Percentiles rank a stretch among this genome's conserved stretches.
These are phyloP conservation scores for Podospora anserina DNA, from an alignment of 495 filamentous ascomycete species.

Conservation along the genomic window DNA sequence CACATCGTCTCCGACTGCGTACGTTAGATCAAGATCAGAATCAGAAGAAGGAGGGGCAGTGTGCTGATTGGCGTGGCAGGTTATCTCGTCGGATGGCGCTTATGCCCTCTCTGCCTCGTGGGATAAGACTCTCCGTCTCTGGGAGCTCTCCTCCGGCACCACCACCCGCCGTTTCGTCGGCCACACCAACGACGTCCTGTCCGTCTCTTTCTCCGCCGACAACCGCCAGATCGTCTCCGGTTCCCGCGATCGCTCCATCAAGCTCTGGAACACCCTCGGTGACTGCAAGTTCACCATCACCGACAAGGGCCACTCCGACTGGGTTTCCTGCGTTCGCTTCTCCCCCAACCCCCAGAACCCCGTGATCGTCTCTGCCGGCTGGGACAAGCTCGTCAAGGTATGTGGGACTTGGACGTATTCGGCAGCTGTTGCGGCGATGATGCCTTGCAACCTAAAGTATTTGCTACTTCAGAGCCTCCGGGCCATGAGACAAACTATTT, in stretches of 20 bases:
- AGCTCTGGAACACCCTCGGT: slow-evolving; percentile 99
- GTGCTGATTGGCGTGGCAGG: slow-evolving; percentile 55
- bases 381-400: slow-evolving; percentile 99
- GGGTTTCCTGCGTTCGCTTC: slow-evolving; percentile 99
- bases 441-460: slow-evolving; percentile 93
- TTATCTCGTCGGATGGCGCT: slow-evolving; percentile 99
- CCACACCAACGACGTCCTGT: slow-evolving; percentile 99
- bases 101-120: slow-evolving; percentile 98
- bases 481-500: slow-evolving; percentile 90
- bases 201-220: slow-evolving; percentile 99
- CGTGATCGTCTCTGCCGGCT: slow-evolving; percentile 96
- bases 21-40: slow-evolving; percentile 45
- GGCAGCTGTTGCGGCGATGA: slow-evolving; percentile 55
- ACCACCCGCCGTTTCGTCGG: slow-evolving; percentile 98
- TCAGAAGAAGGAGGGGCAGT: slow-evolving; percentile 18
- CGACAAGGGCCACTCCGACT: slow-evolving; percentile 99
- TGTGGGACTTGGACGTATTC: slow-evolving; percentile 31
- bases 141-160: slow-evolving; percentile 94
- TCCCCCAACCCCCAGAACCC: slow-evolving; percentile 99
- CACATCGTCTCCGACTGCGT: slow-evolving; percentile 99
- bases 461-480: slow-evolving; percentile 99
- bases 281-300: slow-evolving; percentile 99
- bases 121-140: slow-evolving; percentile 99
- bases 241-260: slow-evolving; percentile 96
- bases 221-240: slow-evolving; percentile 99